phyloP scores from a whole-genome alignment of 108 stramenopile species.

The Cyclotella cryptica region DNA sequence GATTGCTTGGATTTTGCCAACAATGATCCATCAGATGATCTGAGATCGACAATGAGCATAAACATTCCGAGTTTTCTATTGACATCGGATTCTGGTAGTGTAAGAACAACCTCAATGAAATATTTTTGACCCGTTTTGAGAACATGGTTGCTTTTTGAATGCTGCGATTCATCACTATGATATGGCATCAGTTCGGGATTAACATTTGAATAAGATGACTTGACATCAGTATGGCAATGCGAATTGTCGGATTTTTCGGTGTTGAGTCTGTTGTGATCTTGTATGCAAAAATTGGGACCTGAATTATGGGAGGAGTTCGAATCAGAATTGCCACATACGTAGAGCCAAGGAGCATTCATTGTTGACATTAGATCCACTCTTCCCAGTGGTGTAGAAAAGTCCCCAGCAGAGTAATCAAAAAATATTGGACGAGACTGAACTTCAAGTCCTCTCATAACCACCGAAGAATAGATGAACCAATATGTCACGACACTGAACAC shows the following conservation, averaged over 20 bases:
- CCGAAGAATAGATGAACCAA: slow-evolving; percentile 15
- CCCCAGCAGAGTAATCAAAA: slow-evolving; percentile 50
- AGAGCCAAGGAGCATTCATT: slow-evolving; percentile 37
- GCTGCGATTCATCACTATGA: neutral
- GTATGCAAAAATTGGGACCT: slow-evolving; percentile 24
- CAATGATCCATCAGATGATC: slow-evolving; percentile 44
- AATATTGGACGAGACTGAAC: slow-evolving; percentile 49
- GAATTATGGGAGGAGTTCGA: neutral
- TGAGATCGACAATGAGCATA: slow-evolving; percentile 63
- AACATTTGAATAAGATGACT: neutral
- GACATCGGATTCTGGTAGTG: slow-evolving; percentile 70
- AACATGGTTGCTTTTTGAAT: slow-evolving; percentile 18
- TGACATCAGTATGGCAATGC: neutral
- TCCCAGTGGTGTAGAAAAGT: slow-evolving; percentile 21
- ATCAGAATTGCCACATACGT: slow-evolving; percentile 24
- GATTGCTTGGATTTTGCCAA: slow-evolving; percentile 75
- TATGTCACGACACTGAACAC: slow-evolving; percentile 43
- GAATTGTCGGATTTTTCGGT: neutral
- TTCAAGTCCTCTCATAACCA: slow-evolving; percentile 53
- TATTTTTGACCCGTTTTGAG: slow-evolving; percentile 58
- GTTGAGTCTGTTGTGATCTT: slow-evolving; percentile 1
- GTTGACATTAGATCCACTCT: slow-evolving; percentile 43
- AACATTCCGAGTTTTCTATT: slow-evolving; percentile 71
- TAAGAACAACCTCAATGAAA: slow-evolving; percentile 70
- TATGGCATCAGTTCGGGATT: neutral